Evolutionary conservation across 176 grass and related monocot species (phyloP).

Genomic region (Oryza meyeriana): DNA sequence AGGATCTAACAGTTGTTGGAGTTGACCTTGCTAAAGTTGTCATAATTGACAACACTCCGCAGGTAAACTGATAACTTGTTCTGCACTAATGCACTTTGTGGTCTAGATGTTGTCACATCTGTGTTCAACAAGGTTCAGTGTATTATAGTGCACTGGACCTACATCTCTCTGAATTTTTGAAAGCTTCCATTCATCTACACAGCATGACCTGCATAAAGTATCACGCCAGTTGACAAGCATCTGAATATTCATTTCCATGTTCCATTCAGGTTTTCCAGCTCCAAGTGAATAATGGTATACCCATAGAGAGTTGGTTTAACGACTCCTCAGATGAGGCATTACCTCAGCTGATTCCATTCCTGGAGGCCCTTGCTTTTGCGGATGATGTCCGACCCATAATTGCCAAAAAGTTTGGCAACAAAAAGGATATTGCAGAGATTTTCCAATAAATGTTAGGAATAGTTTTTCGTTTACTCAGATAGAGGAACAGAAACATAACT

Average conservation of each 20-base stretch:
- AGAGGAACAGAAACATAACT: conserved; percentile 32
- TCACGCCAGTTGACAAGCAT: not conserved
- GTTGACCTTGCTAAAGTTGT: conserved; percentile 74
- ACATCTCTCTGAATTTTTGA: not conserved
- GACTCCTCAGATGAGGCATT: conserved; percentile 63
- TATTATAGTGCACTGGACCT: not conserved
- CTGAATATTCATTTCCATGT: not conserved
- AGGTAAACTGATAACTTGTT: conserved; percentile 55
- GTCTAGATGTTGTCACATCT: conserved; percentile 14
- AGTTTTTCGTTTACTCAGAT: conserved; percentile 40
- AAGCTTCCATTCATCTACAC: not conserved
- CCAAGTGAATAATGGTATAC: conserved; percentile 99
- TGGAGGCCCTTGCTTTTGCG: conserved; percentile 70
- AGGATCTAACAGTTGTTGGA: conserved; percentile 77
- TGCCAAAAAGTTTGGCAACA: conserved; percentile 76
- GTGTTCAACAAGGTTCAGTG: conserved; percentile 9
- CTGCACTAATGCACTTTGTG: not conserved
- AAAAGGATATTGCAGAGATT: conserved; percentile 33
- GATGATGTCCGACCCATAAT: conserved; percentile 92
- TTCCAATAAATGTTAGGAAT: conserved; percentile 19
- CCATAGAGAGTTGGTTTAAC: conserved; percentile 93
- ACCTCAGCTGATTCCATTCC: conserved; percentile 75
- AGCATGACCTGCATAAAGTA: not conserved
- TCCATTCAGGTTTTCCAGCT: conserved; percentile 75
- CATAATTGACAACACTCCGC: conserved; percentile 96